phyloP scores from a whole-genome alignment of 2,329 filamentous ascomycete genomes.

The Aspergillus pseudoterreus region DNA sequence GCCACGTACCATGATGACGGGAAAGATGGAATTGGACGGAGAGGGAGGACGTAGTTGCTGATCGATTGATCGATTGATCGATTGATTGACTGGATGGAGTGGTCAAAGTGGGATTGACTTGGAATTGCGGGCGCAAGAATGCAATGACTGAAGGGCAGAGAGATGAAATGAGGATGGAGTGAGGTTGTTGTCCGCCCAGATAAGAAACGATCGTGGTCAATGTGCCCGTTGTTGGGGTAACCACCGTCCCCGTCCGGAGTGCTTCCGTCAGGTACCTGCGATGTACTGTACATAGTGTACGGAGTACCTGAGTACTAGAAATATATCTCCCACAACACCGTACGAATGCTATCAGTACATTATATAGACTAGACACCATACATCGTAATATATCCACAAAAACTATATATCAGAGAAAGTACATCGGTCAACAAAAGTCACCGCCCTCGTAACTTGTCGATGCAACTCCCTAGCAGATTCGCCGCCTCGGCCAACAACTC shows the following conservation, averaged over 20 bases:
- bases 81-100: background rate
- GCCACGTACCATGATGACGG: background rate
- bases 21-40: background rate
- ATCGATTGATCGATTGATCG: background rate
- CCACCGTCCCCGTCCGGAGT: background rate
- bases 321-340: background rate
- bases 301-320: background rate
- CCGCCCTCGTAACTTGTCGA: constrained; percentile 52
- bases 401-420: background rate
- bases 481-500: constrained; percentile 87
- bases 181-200: background rate
- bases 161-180: background rate
- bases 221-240: background rate
- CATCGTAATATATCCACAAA: too few relatives aligned
- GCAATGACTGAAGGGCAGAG: background rate
- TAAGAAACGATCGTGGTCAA: background rate
- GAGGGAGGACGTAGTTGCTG: background rate
- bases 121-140: too few relatives aligned
- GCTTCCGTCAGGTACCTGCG: too few relatives aligned
- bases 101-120: background rate
- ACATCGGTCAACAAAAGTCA: background rate
- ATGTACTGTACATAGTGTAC: too few relatives aligned
- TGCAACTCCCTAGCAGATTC: constrained; percentile 74
- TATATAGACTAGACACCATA: too few relatives aligned
- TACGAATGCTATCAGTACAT: background rate